Conservation (phyloP, 257 asterid genomes). For the Salvia hispanica region DNA sequence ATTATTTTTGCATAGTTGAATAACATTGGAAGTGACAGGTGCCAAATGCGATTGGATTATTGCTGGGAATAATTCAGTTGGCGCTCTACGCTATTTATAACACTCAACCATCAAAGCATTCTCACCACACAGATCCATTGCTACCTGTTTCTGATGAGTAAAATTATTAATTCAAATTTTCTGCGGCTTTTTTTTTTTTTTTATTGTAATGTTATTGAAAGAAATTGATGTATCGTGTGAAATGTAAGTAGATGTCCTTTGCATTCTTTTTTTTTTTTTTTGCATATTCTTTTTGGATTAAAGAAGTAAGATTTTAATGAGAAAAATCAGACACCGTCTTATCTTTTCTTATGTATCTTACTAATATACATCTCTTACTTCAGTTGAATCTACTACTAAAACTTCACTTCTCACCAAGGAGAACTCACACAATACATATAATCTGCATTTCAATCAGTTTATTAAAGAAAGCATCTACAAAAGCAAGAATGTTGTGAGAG, state of each 20-base stretch:
- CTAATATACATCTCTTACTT: too few relatives aligned
- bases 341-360: background rate
- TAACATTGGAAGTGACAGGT: slow-evolving; percentile 37
- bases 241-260: too few relatives aligned
- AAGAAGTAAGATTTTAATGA: background rate
- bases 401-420: too few relatives aligned
- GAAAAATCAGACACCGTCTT: background rate
- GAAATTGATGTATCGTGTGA: background rate
- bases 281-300: background rate
- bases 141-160: slow-evolving; percentile 35
- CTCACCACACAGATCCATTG: slow-evolving; percentile 35
- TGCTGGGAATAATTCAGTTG: slow-evolving; percentile 55
- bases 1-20: background rate
- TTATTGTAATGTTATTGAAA: background rate
- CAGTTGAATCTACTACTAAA: too few relatives aligned
- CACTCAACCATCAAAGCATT: slow-evolving; percentile 19
- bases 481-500: background rate
- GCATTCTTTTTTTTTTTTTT: background rate
- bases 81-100: slow-evolving; percentile 49
- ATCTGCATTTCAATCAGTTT: background rate
- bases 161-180: background rate
- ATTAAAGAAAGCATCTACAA: background rate
- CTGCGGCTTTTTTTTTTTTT: background rate
- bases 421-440: background rate
- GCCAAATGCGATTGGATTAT: slow-evolving; percentile 58